A percentile compares a stretch with the other conserved stretches of the same genome.
Conservation (phyloP, 257 asterid species). For the Sherardia arvensis region DNA sequence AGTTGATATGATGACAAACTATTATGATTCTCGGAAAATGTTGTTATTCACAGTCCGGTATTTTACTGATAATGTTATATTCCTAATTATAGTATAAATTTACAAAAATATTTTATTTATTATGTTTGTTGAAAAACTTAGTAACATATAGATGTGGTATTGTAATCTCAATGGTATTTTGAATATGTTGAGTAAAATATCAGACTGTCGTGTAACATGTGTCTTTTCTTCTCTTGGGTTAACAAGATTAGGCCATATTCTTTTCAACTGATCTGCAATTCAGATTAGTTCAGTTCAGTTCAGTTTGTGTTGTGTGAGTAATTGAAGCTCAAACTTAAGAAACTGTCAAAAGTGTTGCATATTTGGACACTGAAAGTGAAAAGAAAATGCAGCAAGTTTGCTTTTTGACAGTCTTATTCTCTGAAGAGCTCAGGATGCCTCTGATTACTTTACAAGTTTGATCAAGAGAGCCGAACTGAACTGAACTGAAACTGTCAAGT, state of each 20-base stretch:
- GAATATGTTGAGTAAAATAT: too few species aligned
- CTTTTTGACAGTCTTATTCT: not conserved
- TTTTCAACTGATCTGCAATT: not conserved
- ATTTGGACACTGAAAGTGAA: not conserved
- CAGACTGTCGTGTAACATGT: too few species aligned
- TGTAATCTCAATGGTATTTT: too few species aligned
- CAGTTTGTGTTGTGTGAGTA: not conserved
- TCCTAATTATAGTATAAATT: too few species aligned
- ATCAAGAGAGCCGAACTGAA: not conserved
- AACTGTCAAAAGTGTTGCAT: not conserved
- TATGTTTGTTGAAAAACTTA: too few species aligned
- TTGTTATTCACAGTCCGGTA: too few species aligned
- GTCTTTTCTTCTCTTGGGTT: not conserved
- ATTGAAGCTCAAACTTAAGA: not conserved
- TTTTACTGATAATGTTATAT: too few species aligned
- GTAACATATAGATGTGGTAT: too few species aligned
- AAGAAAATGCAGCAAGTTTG: not conserved
- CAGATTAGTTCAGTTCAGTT: not conserved
- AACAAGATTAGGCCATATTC: not conserved
- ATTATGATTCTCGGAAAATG: not conserved
- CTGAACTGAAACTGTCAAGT: not conserved
- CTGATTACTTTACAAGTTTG: constrained; percentile 8
- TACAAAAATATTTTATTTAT: too few species aligned
- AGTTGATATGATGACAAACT: not conserved
- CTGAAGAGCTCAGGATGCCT: constrained; percentile 1